phyloP scores from a whole-genome alignment of 257 asterid genomes.

The Anisodus acutangulus region DNA sequence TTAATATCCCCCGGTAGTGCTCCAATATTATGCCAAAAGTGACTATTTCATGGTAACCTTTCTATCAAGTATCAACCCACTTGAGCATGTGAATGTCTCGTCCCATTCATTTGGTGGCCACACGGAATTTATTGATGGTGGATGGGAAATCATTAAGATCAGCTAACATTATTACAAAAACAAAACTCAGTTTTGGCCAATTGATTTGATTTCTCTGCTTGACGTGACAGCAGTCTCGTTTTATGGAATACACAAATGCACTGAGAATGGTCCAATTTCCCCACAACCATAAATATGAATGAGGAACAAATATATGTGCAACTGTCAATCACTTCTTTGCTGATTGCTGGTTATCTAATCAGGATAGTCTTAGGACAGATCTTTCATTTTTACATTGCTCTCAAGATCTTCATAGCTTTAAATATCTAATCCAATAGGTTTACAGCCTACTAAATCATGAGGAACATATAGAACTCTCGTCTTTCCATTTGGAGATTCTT shows the following conservation, averaged over 20 bases:
- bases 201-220: not conserved
- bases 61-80: not conserved
- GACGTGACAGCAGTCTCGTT: not conserved
- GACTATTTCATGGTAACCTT: not conserved
- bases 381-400: not conserved
- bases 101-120: not conserved
- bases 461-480: not conserved
- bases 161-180: not conserved
- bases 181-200: not conserved
- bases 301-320: not conserved
- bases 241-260: not conserved
- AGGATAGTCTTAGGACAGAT: not conserved
- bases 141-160: not conserved
- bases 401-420: not conserved
- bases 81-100: not conserved
- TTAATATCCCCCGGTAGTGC: not conserved
- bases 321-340: not conserved
- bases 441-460: not conserved
- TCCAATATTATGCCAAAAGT: not conserved
- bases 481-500: not conserved
- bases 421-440: not conserved
- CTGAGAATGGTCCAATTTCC: not conserved
- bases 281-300: not conserved
- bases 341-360: not conserved
- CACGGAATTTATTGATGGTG: not conserved